phyloP scores from a whole-genome alignment of 306 rosid genomes.

The Lathyrus oleraceus region DNA sequence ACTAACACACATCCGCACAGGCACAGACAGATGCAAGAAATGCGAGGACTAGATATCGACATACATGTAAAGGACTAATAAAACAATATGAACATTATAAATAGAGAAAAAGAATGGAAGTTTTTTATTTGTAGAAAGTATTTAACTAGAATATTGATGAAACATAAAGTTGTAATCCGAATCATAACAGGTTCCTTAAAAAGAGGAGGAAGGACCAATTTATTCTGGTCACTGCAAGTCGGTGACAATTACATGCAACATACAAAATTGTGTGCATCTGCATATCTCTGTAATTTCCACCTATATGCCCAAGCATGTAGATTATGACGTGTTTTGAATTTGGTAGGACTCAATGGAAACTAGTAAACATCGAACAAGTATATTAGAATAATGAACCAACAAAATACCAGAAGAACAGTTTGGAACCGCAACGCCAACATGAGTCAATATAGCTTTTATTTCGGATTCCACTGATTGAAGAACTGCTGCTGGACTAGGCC shows the following conservation, averaged over 20 bases:
- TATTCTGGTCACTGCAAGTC: constrained; percentile 21
- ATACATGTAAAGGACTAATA: neutral
- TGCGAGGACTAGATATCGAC: neutral
- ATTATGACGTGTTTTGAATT: constrained; percentile 15
- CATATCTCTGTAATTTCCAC: constrained; percentile 19
- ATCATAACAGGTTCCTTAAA: constrained; percentile 24
- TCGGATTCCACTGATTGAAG: constrained; percentile 63
- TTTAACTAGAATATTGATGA: constrained; percentile 1
- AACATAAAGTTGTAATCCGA: constrained; percentile 19
- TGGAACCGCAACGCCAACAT: constrained; percentile 69
- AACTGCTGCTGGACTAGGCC: constrained; percentile 86
- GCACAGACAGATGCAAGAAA: neutral
- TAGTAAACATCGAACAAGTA: constrained; percentile 15
- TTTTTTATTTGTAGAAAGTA: neutral
- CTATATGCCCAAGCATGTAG: constrained; percentile 1
- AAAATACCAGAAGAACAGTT: constrained; percentile 57
- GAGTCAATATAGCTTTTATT: constrained; percentile 60
- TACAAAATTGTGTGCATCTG: neutral
- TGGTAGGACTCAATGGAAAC: constrained; percentile 26
- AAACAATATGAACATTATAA: neutral
- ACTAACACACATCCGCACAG: neutral
- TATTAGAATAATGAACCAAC: constrained; percentile 28
- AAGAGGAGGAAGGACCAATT: neutral
- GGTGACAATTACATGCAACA: neutral
- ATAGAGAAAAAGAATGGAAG: neutral